Evolutionary conservation across 31 red algal genomes (phyloP), one percentile per base, ranked within the genome.

Genomic region (Porphyra umbilicalis): DNA sequence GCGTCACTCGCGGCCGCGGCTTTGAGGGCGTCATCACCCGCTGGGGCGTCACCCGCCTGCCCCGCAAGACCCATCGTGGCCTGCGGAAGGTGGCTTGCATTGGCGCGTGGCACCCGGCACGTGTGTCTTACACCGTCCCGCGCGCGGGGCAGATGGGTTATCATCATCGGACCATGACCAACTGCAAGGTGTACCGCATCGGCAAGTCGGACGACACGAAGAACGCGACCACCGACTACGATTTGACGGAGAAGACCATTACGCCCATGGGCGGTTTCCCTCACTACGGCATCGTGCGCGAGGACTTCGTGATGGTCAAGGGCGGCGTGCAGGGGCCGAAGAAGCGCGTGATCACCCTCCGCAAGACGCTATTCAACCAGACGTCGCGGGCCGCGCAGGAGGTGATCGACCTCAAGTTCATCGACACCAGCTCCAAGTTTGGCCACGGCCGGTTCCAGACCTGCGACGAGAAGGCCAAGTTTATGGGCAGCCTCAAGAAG

Each of bases 371-470:
- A 39, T 93, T 92, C 79, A 88, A 91, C 71, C 90, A 93, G 85
- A 95, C 90, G 32, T 89, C 87, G 32, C 90, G 97, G 9, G 79
- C 84, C 6, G 97, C 97, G 15, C 93, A 94, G 67, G 97, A 99
- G 85, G 88, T 96, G 39, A 92, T 96, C 81, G 76, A 79, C 36
- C 89, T 99, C 77, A 99, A 99, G 85, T 99, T 99, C 75, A 99
- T 99, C 57, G 97, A 99, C 80, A 99, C 97, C 34, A 93, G 90
- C 20, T 93, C 89, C 36, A 99, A 99, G 88, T 90, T 90, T 79
- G 97, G 97, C 35, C 97, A 99, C 67, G 97, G 97, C 38, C 90
- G 97, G 4, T 99, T 95, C 91, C 97, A 99, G 84, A 99, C 97
- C 25, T 39, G 88, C 34, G 88, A 91, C n/a, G 97, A 99, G 81